Base-by-base conservation (phyloP, 495 filamentous ascomycete genomes). In the Talaromyces nanjingensis region DNA sequence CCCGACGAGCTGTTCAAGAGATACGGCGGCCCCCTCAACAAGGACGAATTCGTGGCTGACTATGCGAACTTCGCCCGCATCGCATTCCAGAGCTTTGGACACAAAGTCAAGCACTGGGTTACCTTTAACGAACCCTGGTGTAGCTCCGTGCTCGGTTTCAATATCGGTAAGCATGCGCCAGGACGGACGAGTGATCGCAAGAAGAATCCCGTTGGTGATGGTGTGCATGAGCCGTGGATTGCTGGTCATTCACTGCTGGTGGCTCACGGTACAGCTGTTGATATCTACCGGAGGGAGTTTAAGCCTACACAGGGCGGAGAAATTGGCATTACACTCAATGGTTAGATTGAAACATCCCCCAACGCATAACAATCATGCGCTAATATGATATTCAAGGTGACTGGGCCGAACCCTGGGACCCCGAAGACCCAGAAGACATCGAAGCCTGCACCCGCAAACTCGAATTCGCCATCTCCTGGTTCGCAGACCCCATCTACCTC, bases 401-500 rank as follows among this genome's bases (percentile, higher is more conserved):
- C 70, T 85, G 82, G 79, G 77, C 78, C 11, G 81, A 84, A 37
- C 82, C 82, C 25, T 83, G 78, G 75, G 78, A 85, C 55, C 75
- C 82, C 2, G 72, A 74, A 31, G 78, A 81, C 57, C 77, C 79
- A 2, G 70, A 70, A 3, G 82, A 84, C 64, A 67, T 80, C 8
- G 82, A 80, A 69, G 82, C 82, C 27, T 76, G 74, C 56, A 74
- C 79, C 60, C 77, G 82, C 58, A 81, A 79, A 66, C 77, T 83
- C 62, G 82, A 84, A 63, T 81, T 85, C 60, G 78, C 81, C 11
- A 83, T 84, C 65, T 81, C 81, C 27, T 83, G 82, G 80, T 84
- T 84, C 67, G 88, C 84, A 27, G 89, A 92, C 74, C 88, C 89
- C 39, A 83, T 91, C 70, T 91, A 91, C 77, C 81, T 84, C 25